Conservation (phyloP, 2,329 filamentous ascomycete genomes). For the Taxawa tesnikishii region DNA sequence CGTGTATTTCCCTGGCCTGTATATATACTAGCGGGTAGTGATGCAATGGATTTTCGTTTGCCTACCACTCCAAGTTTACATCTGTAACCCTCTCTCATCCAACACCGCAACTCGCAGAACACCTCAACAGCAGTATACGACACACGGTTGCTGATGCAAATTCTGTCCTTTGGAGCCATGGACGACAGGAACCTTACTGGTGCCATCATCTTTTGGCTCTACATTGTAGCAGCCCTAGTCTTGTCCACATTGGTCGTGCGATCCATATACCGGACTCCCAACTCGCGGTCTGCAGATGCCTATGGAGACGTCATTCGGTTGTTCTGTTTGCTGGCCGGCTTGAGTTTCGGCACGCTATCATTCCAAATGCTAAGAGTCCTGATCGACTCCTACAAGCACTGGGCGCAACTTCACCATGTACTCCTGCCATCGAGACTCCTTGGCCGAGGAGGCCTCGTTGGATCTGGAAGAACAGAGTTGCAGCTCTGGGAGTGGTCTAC, state of each 20-base stretch:
- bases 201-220: constrained; percentile 21
- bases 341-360: constrained; percentile 19
- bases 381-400: constrained; percentile 18
- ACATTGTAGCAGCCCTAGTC: constrained; percentile 17
- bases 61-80: no score
- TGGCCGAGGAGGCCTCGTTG: constrained; percentile 2
- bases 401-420: constrained; percentile 8
- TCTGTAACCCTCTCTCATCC: no score
- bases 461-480: constrained; percentile 1
- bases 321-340: constrained; percentile 13
- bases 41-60: no score
- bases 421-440: constrained; percentile 4
- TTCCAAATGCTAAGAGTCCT: constrained; percentile 22
- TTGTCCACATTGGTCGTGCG: constrained; percentile 10
- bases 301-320: no score
- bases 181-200: constrained; percentile 13
- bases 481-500: constrained; percentile 18
- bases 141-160: no score
- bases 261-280: constrained; percentile 6
- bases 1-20: no score
- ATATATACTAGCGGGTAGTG: no score
- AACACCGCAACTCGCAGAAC: no score
- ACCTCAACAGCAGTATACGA: no score
- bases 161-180: no score
- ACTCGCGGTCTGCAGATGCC: constrained; percentile 1